Conservation (phyloP, 106 monocot genomes). For the Gastrodia elata region DNA sequence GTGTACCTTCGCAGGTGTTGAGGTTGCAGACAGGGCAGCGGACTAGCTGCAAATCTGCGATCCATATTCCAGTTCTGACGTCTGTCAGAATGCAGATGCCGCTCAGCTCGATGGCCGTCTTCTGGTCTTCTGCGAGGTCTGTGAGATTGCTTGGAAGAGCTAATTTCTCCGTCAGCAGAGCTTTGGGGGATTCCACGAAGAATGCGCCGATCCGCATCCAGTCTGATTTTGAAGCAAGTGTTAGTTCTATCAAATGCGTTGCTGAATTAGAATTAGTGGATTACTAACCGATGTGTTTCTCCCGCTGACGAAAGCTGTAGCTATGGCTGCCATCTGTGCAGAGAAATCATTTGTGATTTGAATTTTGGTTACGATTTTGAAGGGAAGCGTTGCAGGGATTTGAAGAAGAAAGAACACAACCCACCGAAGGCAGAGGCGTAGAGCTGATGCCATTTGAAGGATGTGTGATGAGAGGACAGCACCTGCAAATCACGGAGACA, state of each 20-base stretch:
- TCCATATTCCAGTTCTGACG: slow-evolving; percentile 52
- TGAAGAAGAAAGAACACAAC: not conserved
- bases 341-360: no score
- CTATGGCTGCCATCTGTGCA: slow-evolving; percentile 51
- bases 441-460: slow-evolving; percentile 52
- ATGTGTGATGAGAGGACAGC: slow-evolving; percentile 17
- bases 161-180: slow-evolving; percentile 43
- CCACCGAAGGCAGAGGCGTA: slow-evolving; percentile 61
- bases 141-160: slow-evolving; percentile 19
- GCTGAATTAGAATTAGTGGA: not conserved
- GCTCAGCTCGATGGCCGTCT: slow-evolving; percentile 14
- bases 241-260: not conserved
- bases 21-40: slow-evolving; percentile 70
- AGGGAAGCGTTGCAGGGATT: no score
- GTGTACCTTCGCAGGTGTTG: slow-evolving; percentile 58
- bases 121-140: slow-evolving; percentile 15
- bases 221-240: slow-evolving; percentile 16
- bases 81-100: slow-evolving; percentile 37
- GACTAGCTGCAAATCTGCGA: slow-evolving; percentile 72
- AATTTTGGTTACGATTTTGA: no score
- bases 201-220: slow-evolving; percentile 78
- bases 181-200: slow-evolving; percentile 38
- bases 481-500: slow-evolving; percentile 70
- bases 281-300: slow-evolving; percentile 67
- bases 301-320: slow-evolving; percentile 50